Base-by-base conservation (phyloP, 805 yeast genomes). In the Citeromyces nyonsensis region DNA sequence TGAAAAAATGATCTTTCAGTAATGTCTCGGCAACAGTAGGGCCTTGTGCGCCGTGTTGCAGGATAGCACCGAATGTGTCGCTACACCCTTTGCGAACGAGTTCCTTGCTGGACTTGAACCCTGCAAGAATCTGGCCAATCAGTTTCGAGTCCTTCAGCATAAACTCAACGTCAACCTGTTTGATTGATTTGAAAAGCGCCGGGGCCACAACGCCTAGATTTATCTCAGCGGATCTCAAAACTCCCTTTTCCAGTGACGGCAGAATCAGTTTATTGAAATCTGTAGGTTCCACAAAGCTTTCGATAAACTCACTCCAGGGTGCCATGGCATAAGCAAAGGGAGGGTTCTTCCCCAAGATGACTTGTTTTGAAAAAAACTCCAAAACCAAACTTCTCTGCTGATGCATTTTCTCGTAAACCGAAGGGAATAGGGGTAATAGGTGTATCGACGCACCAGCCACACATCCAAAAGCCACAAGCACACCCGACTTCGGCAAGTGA, bases 171-270 rank as follows among this genome's bases (percentile, higher is more conserved):
- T 69, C 69, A 13, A 71, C 45, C 1, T 45, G 34, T 3, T 58
- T 34, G 33, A 61, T 22, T 6, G 52, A 38, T 2, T 28, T 26
- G 18, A 77, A 57, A 6, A 84, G 45, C 8, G 62, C 58, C 3
- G 73, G 67, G 3, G 79, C 48, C n/a, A 76, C 47, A 12, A 44
- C 40, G n/a, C 62, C 63, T 35, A 83, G 67, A 0, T 82, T 68
- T 26, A 59, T 51, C 45, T 84, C 95, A 0, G 95, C 77, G 2
- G 93, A 71, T 49, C 95, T 68, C 40, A 86, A 58, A 32, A 78
- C 60, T 1, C 86, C 68, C 47, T 79, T 83, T 44, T 81, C 86
- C 31, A 86, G 44, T 12, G 67, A 62, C 2, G 93, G 83, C 5
- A 72, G 51, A 11, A 79, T 44, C 5, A 40, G 33, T 2, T 51